These are phyloP conservation scores for Cyamopsis tetragonoloba DNA, from an alignment of 306 rosid species.

Conservation along the genomic window DNA sequence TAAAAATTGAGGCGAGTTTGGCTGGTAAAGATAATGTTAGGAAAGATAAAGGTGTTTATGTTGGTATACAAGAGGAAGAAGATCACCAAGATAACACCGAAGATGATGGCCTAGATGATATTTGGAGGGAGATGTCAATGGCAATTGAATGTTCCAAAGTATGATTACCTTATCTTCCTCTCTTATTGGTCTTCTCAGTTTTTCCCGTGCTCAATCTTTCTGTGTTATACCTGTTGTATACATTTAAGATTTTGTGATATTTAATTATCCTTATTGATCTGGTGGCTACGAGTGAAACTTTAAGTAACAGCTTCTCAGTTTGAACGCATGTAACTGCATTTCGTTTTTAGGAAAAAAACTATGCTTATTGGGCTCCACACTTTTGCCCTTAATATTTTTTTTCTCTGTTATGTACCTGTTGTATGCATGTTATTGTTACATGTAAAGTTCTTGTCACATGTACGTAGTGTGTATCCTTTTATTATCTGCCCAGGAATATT, in stretches of 20 bases:
- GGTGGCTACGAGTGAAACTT: too few species aligned
- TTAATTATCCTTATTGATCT: too few species aligned
- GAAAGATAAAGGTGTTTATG: slow-evolving; percentile 57
- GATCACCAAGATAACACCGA: slow-evolving; percentile 22
- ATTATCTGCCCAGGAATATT: neutral
- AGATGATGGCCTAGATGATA: slow-evolving; percentile 71
- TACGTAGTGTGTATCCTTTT: neutral
- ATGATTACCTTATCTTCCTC: slow-evolving; percentile 14
- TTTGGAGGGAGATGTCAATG: slow-evolving; percentile 90
- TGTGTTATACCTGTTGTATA: too few species aligned
- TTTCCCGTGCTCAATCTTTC: too few species aligned
- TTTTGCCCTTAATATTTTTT: too few species aligned
- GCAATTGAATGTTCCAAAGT: slow-evolving; percentile 77
- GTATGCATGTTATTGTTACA: neutral
- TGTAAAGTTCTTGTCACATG: neutral
- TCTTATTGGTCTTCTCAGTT: neutral
- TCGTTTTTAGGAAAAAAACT: too few species aligned
- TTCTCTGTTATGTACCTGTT: too few species aligned
- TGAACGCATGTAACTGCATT: too few species aligned
- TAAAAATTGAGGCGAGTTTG: slow-evolving; percentile 13
- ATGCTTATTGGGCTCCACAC: too few species aligned
- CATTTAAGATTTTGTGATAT: too few species aligned
- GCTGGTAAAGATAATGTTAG: slow-evolving; percentile 15
- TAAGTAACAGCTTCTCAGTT: too few species aligned
- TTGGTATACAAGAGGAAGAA: slow-evolving; percentile 62